Percentiles rank a stretch among this genome's conserved stretches.
Evolutionary conservation across 805 yeast genomes (phyloP).

Genomic region (Maudiozyma barnettii): DNA sequence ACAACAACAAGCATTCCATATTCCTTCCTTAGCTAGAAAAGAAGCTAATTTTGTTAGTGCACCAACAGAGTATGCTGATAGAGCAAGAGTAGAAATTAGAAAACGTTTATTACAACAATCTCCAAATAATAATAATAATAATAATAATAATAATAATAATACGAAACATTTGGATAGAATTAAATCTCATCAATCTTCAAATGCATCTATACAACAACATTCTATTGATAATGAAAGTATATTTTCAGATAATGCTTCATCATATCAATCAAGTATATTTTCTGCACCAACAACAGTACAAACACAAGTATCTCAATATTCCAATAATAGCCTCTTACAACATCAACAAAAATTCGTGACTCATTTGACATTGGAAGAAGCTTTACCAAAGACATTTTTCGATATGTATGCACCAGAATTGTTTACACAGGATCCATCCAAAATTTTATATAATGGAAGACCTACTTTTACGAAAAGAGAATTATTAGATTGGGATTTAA

Average conservation of each 20-base stretch:
- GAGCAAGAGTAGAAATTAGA: conserved; percentile 30
- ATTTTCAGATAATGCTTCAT: conserved; percentile 15
- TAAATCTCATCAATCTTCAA: background rate
- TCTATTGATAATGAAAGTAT: conserved; percentile 7
- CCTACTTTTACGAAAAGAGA: conserved; percentile 55
- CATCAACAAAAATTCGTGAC: conserved; percentile 11
- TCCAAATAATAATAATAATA: background rate
- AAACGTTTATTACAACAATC: conserved; percentile 17
- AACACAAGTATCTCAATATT: conserved; percentile 12
- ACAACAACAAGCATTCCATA: conserved; percentile 1
- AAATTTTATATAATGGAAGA: conserved; percentile 43
- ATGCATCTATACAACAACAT: no score
- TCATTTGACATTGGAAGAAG: conserved; percentile 35
- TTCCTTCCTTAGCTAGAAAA: conserved; percentile 3
- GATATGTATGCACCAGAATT: conserved; percentile 54
- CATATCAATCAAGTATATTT: conserved; percentile 21
- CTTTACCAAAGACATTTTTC: conserved; percentile 41
- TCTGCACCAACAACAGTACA: conserved; percentile 19
- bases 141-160: no score
- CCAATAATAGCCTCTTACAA: conserved; percentile 1
- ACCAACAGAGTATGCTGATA: conserved; percentile 28
- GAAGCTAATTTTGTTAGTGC: conserved; percentile 25
- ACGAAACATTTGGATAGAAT: background rate
- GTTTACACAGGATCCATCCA: conserved; percentile 32
- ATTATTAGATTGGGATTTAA: conserved; percentile 60